These are phyloP conservation scores for Rhizopus stolonifer DNA, from an alignment of 371 early-diverging fungal genomes.

Conservation along the genomic window DNA sequence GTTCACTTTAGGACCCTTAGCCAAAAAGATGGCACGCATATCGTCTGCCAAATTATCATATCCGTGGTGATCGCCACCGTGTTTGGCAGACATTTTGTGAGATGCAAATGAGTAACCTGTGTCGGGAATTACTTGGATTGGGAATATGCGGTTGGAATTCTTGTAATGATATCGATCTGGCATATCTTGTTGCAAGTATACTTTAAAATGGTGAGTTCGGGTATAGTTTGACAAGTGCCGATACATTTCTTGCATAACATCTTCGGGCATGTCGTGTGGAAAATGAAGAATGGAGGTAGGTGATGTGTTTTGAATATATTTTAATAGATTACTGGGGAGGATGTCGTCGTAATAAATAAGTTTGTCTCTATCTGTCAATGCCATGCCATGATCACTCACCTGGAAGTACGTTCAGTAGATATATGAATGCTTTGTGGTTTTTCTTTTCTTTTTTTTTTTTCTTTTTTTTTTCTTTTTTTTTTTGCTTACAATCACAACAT, in stretches of 20 bases:
- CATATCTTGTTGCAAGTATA: conserved; percentile 65
- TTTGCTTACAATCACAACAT: conserved; percentile 75
- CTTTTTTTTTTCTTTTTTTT: too few relatives aligned
- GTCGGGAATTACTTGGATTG: conserved; percentile 73
- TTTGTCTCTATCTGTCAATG: conserved; percentile 50
- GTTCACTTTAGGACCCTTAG: conserved; percentile 73
- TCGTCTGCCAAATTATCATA: conserved; percentile 76
- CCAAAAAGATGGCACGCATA: conserved; percentile 90
- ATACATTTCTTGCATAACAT: conserved; percentile 30
- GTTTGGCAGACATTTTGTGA: conserved; percentile 19
- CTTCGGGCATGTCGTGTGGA: conserved; percentile 40
- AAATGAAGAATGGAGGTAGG: conserved; percentile 48
- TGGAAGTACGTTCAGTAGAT: too few relatives aligned
- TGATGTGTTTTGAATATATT: conserved; percentile 29
- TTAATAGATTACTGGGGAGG: conserved; percentile 30
- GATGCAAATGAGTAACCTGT: conserved; percentile 59
- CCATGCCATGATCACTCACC: conserved; percentile 95
- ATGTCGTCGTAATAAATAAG: conserved; percentile 78
- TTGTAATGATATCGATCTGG: conserved; percentile 66
- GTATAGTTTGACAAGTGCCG: conserved; percentile 29
- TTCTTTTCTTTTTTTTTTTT: too few relatives aligned
- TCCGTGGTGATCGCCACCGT: conserved; percentile 78
- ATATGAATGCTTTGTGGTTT: too few relatives aligned
- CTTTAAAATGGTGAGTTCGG: conserved; percentile 55
- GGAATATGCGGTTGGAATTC: conserved; percentile 65